Base-by-base conservation (phyloP, 1,284 basidiomycete genomes). In the Rhodotorula sp. region DNA sequence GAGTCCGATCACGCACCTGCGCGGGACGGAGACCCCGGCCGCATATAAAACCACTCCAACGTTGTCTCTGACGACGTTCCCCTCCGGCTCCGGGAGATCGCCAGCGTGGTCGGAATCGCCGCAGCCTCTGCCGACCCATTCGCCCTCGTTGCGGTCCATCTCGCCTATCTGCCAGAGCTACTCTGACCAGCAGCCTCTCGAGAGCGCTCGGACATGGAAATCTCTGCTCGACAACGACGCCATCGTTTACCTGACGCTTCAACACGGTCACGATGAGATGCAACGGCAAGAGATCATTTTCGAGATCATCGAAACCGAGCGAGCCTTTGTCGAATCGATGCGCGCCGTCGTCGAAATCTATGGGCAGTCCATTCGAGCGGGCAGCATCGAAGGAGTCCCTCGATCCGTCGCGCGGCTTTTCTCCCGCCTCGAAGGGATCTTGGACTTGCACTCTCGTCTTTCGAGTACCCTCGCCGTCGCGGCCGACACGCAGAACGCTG, bases 361-460 rank as follows among this genome's bases (percentile, higher is more conserved):
- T 78, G 86, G 91, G 39, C 82, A 87, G 6, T 92, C 93, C 0
- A 84, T 96, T 7, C 88, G 91, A 15, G 80, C 79, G 0, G 87
- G 84, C 3, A 95, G 92, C 91, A 88, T 95, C 54, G 82, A 86
- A 5, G 92, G 92, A 5, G 81, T 95, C 26, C 91, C 92, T 0
- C 74, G 83, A 0, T 85, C 87, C 47, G 84, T 92, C 14, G 85
- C 88, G 7, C 85, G 87, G 23, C 84, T 93, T 43, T 88, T 95
- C 73, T 91, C 93, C 80, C 91, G 90, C 87, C 83, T 94, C 61
- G 91, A 93, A 77, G 90, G 91, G 74, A 91, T 96, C 71, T 84
- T 89, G 20, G 59, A 62, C 46, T 83, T 93, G 1, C 93, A 96
- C 75, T 81, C 84, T 3, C 85, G 88, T 70, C 83, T 94, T 34